Conservation (phyloP, 202 grass and related monocot genomes). For the Carex arenaria region DNA sequence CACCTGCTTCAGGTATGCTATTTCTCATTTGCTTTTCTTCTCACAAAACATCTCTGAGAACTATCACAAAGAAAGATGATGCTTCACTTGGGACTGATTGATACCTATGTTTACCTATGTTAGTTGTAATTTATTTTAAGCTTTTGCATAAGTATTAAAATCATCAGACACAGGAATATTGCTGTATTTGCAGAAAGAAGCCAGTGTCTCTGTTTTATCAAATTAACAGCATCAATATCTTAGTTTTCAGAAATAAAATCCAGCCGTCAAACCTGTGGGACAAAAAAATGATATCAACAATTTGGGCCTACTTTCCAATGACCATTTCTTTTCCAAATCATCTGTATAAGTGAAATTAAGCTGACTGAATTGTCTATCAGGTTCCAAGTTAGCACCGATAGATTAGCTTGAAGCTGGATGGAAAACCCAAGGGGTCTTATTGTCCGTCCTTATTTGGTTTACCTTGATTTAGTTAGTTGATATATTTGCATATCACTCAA, state of each 20-base stretch:
- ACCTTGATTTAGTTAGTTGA: background rate
- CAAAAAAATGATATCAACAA: background rate
- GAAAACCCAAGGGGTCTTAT: background rate
- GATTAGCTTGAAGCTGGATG: background rate
- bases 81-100: background rate
- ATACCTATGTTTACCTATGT: background rate
- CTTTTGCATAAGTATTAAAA: too few relatives aligned
- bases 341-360: background rate
- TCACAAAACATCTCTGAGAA: background rate
- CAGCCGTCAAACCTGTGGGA: background rate
- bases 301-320: background rate
- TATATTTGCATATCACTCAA: background rate
- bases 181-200: background rate
- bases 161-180: too few relatives aligned
- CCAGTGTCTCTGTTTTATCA: background rate
- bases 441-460: background rate
- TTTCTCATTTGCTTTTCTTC: background rate
- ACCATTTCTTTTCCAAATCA: background rate
- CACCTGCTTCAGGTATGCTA: conserved; percentile 6
- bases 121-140: background rate
- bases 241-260: background rate
- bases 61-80: background rate
- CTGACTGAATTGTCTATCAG: background rate
- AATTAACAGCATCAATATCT: background rate
- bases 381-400: background rate